Conservation (phyloP, 768 basidiomycete genomes). For the Pleurotus ostreatus region DNA sequence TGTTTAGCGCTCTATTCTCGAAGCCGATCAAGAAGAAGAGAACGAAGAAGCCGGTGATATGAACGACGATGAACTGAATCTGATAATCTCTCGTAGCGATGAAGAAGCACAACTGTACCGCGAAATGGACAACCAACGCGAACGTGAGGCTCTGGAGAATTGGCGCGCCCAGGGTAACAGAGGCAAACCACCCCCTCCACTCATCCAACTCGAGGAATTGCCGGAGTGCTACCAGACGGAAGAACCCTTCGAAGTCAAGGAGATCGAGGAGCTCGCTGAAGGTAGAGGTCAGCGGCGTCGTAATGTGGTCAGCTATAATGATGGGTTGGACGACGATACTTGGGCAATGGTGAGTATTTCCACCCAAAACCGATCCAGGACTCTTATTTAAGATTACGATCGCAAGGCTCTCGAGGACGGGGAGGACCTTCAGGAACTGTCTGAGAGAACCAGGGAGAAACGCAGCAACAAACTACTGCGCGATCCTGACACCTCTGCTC, state of each 20-base stretch:
- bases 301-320: slow-evolving; percentile 87
- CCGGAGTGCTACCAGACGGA: slow-evolving; percentile 89
- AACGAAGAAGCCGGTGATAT: slow-evolving; percentile 89
- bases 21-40: slow-evolving; percentile 87
- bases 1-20: slow-evolving; percentile 78
- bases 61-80: slow-evolving; percentile 94
- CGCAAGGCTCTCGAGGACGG: slow-evolving; percentile 73
- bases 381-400: neutral
- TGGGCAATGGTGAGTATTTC: slow-evolving; percentile 69
- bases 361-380: neutral
- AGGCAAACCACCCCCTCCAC: slow-evolving; percentile 69
- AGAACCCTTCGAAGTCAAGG: slow-evolving; percentile 66
- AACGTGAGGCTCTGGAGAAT: slow-evolving; percentile 53
- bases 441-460: slow-evolving; percentile 60
- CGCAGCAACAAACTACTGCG: slow-evolving; percentile 58
- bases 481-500: slow-evolving; percentile 56
- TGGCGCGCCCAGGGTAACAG: slow-evolving; percentile 77
- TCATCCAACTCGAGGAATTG: slow-evolving; percentile 86
- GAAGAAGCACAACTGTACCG: slow-evolving; percentile 75
- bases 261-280: slow-evolving; percentile 61
- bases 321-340: slow-evolving; percentile 90
- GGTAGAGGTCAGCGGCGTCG: slow-evolving; percentile 85
- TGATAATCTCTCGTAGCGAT: slow-evolving; percentile 83
- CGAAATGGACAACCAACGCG: slow-evolving; percentile 78
- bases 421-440: slow-evolving; percentile 72